Base-by-base conservation (phyloP, 164 flowering plant genomes). In the Tetrastigma voinierianum region DNA sequence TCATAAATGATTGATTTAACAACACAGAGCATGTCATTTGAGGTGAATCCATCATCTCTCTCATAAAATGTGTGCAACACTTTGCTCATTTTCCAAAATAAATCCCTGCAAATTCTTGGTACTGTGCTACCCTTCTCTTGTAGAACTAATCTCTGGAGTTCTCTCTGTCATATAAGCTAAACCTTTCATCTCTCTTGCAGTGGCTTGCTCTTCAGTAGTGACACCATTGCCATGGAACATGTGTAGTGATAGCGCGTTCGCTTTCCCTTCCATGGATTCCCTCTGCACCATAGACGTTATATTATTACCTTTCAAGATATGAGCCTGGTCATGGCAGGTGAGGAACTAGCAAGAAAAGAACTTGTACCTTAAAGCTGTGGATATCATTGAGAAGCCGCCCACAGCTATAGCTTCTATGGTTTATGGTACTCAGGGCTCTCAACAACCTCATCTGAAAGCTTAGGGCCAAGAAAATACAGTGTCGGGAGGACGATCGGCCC, bases 321-420 rank as follows among this genome's bases (percentile, higher is more conserved):
- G 18, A 44, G 11, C 17, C 13, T 9, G 12, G 51, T 16, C 40
- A n/a, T 14, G 40, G 21, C 17, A 56, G 12, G 54, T 18, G 7
- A n/a, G 13, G 45, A 5, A 10, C 8, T 56, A 12, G 16, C 10
- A 9, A 45, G 7, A 11, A 21, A 4, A n/a, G 12, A 9, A 24
- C 7, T 17, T n/a, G 2, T 71, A 87, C 96, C 89, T 89, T 74
- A 49, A 72, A 82, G 56, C 81, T 56, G 10, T 72, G 81, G 55
- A 82, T 66, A 67, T 90, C 96, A 68, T 90, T 90, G 23, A 84
- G 87, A 58, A 90, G 91, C 13, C 96, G 91, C 20, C 96, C 96
- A 48, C 80, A 72, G 54, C 85, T 86, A 76, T 88, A 80, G 74
- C 74, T 78, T 70, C 54, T 15, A 86, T 1, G 86, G 82, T 44